phyloP scores from a whole-genome alignment of 345 rosid genomes.

The Acer campestre region DNA sequence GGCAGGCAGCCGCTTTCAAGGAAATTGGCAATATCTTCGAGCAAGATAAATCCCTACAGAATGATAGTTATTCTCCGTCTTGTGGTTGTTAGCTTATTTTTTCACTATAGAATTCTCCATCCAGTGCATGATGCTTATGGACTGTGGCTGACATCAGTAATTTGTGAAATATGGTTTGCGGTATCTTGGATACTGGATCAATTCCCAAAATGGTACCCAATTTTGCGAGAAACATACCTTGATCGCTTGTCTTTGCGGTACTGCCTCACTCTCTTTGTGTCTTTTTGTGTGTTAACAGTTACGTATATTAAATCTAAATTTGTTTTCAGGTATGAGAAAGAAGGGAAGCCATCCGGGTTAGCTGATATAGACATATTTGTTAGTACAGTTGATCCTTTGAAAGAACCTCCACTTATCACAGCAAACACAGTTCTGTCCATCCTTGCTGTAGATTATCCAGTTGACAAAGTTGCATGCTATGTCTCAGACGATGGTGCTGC shows the following conservation, averaged over 20 bases:
- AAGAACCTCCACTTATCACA: constrained; percentile 91
- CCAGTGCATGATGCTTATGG: constrained; percentile 80
- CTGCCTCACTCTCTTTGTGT: background rate
- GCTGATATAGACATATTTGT: constrained; percentile 79
- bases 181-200: constrained; percentile 97
- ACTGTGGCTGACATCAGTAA: constrained; percentile 80
- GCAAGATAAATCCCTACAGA: constrained; percentile 88
- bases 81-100: constrained; percentile 72
- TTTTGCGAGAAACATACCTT: constrained; percentile 82
- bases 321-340: constrained; percentile 70
- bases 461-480: constrained; percentile 85
- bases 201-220: constrained; percentile 86
- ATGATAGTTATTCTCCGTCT: constrained; percentile 72
- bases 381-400: constrained; percentile 90
- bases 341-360: constrained; percentile 68
- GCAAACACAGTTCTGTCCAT: constrained; percentile 95
- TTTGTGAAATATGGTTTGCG: constrained; percentile 95
- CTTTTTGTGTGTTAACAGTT: background rate
- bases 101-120: constrained; percentile 86
- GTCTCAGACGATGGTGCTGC: constrained; percentile 98
- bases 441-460: constrained; percentile 89
- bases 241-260: constrained; percentile 77
- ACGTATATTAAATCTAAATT: background rate
- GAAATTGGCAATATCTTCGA: constrained; percentile 75
- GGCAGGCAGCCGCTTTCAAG: constrained; percentile 95